These are phyloP conservation scores for Xylaria sp. DNA, from an alignment of 495 filamentous ascomycete genomes.

Conservation along the genomic window DNA sequence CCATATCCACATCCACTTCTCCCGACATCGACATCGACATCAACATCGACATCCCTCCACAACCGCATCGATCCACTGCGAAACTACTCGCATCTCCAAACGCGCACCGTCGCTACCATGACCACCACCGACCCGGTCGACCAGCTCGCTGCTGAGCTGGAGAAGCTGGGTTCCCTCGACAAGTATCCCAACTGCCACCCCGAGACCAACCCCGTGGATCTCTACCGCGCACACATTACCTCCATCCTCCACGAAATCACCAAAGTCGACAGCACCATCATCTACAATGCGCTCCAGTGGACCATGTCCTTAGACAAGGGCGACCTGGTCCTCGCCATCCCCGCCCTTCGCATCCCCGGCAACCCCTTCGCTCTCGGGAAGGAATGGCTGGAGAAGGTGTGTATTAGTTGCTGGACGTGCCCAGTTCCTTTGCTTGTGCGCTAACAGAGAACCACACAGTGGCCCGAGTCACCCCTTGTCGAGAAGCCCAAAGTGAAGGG, in stretches of 20 bases:
- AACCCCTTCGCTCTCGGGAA: conserved; percentile 75
- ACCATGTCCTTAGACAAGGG: conserved; percentile 87
- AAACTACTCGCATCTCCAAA: conserved; percentile 27
- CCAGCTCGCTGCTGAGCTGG: conserved; percentile 47
- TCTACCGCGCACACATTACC: conserved; percentile 85
- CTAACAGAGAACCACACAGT: conserved; percentile 48
- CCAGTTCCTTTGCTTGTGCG: not conserved
- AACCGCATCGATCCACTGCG: not conserved
- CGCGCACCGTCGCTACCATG: conserved; percentile 38
- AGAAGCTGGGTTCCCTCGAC: conserved; percentile 47
- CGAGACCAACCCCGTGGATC: conserved; percentile 81
- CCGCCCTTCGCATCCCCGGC: conserved; percentile 81
- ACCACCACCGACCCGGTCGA: conserved; percentile 39
- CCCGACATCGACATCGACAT: no score
- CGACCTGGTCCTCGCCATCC: conserved; percentile 80
- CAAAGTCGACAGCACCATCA: conserved; percentile 74
- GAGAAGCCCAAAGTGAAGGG: conserved; percentile 67
- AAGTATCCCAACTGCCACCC: conserved; percentile 66
- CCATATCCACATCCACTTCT: no score
- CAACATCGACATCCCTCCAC: not conserved
- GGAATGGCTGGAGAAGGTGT: conserved; percentile 73
- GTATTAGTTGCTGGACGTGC: not conserved
- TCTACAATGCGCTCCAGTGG: conserved; percentile 82
- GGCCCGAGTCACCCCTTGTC: conserved; percentile 76
- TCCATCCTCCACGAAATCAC: conserved; percentile 74